Evolutionary conservation across 1,284 basidiomycete genomes (phyloP), one percentile per base, ranked within the genome.

Genomic region (Ustanciosporium gigantosporum): DNA sequence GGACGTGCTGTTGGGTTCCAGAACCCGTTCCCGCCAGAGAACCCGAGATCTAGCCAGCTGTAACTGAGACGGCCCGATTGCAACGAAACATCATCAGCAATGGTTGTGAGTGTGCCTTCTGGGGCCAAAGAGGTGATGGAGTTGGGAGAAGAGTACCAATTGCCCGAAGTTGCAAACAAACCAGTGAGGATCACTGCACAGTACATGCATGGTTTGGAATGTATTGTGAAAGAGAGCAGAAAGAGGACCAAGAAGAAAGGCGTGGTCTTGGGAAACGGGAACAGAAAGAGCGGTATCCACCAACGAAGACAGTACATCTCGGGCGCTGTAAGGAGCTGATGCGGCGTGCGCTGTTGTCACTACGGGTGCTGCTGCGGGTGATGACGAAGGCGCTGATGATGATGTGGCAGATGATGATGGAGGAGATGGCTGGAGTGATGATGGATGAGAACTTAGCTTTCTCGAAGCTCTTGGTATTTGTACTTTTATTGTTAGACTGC

Each of bases 251-350:
- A 44, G 37, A 74, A 68, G 36, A 58, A 37, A 0, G 71, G 71
- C 25, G 69, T 60, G 2, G 69, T 53, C 34, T 62, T 61, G n/a
- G 71, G 71, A 24, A 72, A 66, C 16, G 69, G 69, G 31, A 74
- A 46, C 7, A 74, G 43, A 38, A 74, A 74, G 15, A 74, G 49
- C 4, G 68, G 69, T 15, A 74, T 65, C 71, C 71, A 74, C 71
- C 69, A 74, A 29, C 71, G 69, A 9, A 71, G 41, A 42, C 69
- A 71, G 45, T 69, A 71, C 69, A 71, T 71, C 14, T 37, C 45
- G 35, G n/a, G 15, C n/a, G n/a, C n/a, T n/a, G n/a, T n/a, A n/a
- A n/a, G n/a, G n/a, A n/a, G 31, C 27, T 29, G 27, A 29, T 29
- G 27, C 27, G 27, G n/a, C n/a, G n/a, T n/a, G n/a, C n/a, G n/a